Conservation (phyloP, 148 eudicot genomes). For the Rhododendron ferrugineum region DNA sequence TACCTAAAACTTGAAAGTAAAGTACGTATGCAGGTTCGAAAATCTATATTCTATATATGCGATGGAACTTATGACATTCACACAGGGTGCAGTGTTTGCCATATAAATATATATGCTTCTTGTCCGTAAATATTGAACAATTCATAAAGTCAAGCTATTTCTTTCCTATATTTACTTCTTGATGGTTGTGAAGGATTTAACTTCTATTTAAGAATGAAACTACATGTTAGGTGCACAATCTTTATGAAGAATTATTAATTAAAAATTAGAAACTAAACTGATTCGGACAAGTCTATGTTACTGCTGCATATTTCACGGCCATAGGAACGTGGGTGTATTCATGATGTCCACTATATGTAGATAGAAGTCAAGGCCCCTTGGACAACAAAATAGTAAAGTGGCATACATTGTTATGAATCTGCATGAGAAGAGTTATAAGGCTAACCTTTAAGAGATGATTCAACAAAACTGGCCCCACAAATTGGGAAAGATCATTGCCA, state of each 20-base stretch:
- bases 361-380: not conserved
- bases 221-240: not conserved
- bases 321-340: not conserved
- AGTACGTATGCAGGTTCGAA: not conserved
- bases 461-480: conserved; percentile 55
- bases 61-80: not conserved
- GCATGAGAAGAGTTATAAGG: conserved; percentile 5
- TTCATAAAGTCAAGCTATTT: not conserved
- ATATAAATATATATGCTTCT: not conserved
- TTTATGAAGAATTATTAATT: not conserved
- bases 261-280: not conserved
- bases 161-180: not conserved
- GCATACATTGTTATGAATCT: conserved; percentile 8
- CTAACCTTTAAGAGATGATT: conserved; percentile 48
- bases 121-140: not conserved
- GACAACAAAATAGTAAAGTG: not conserved
- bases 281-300: not conserved
- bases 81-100: not conserved
- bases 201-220: not conserved
- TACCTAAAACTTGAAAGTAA: not conserved
- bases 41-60: not conserved
- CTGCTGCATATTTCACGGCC: not conserved
- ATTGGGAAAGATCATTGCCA: conserved; percentile 54
- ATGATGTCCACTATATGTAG: not conserved
- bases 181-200: not conserved